phyloP scores from a whole-genome alignment of 2,329 filamentous ascomycete species.

The Hypoxylon sp. region DNA sequence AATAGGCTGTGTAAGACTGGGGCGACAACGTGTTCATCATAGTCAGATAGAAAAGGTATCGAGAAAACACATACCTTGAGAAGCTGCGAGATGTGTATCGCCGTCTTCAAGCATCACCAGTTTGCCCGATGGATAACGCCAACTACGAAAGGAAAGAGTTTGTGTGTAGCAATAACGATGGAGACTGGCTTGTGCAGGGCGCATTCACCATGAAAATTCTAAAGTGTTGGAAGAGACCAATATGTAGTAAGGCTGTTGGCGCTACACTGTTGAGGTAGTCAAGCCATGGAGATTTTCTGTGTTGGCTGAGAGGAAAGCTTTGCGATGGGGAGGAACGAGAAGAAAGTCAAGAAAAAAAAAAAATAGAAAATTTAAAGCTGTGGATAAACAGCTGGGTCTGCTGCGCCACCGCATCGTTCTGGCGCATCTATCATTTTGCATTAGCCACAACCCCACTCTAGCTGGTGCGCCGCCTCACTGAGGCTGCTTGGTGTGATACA shows the following conservation, averaged over 20 bases:
- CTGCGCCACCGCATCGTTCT: constrained; percentile 23
- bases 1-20: constrained; percentile 66
- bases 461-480: constrained; percentile 8
- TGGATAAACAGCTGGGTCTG: constrained; percentile 10
- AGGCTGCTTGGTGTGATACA: constrained; percentile 36
- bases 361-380: constrained; percentile 12
- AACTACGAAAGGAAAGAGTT: not conserved
- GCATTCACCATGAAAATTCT: not conserved
- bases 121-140: not conserved
- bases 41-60: constrained; percentile 33
- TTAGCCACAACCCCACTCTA: constrained; percentile 31
- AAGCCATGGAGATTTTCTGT: not conserved
- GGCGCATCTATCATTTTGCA: not conserved
- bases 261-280: not conserved
- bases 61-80: constrained; percentile 43
- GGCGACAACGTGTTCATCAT: constrained; percentile 73
- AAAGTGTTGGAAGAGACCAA: not conserved
- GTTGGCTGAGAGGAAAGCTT: not conserved
- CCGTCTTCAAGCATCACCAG: not conserved
- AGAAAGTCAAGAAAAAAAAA: constrained; percentile 6
- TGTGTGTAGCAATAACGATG: not conserved
- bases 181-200: not conserved
- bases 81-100: constrained; percentile 11
- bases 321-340: not conserved
- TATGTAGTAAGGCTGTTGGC: not conserved